phyloP scores from a whole-genome alignment of 352 stramenopile species.

The Phytophthora palmivora region DNA sequence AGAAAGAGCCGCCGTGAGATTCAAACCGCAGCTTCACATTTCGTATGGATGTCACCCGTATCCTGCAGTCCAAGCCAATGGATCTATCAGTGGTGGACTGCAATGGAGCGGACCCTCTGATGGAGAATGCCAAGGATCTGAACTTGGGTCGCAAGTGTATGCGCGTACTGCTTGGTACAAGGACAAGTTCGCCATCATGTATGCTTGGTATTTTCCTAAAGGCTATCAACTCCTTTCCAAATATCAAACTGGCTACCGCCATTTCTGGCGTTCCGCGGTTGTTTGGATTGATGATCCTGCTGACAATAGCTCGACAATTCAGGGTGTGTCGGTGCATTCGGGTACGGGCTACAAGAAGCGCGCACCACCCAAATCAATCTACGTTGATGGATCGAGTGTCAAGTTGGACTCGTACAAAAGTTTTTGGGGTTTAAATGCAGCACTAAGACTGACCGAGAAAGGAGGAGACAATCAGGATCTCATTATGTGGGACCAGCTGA shows the following conservation, averaged over 20 bases:
- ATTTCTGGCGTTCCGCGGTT: conserved; percentile 39
- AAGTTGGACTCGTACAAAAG: background rate
- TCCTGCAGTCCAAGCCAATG: background rate
- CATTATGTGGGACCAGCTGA: background rate
- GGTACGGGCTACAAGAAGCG: background rate
- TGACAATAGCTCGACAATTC: conserved; percentile 11
- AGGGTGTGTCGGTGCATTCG: background rate
- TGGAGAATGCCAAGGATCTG: background rate
- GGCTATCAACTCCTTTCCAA: background rate
- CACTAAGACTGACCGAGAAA: background rate
- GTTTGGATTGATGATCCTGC: conserved; percentile 41
- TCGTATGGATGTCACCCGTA: background rate
- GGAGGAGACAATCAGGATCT: background rate
- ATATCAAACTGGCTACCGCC: conserved; percentile 29
- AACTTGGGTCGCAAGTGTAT: background rate
- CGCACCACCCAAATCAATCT: background rate
- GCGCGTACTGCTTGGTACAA: background rate
- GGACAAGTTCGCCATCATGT: background rate
- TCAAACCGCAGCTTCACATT: background rate
- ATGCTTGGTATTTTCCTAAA: background rate
- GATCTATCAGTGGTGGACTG: background rate
- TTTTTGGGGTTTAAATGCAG: background rate
- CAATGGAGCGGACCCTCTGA: background rate
- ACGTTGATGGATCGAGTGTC: background rate
- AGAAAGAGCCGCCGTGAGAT: background rate